Evolutionary conservation across 495 filamentous ascomycete species (phyloP).

Genomic region (Annulohypoxylon stygium): DNA sequence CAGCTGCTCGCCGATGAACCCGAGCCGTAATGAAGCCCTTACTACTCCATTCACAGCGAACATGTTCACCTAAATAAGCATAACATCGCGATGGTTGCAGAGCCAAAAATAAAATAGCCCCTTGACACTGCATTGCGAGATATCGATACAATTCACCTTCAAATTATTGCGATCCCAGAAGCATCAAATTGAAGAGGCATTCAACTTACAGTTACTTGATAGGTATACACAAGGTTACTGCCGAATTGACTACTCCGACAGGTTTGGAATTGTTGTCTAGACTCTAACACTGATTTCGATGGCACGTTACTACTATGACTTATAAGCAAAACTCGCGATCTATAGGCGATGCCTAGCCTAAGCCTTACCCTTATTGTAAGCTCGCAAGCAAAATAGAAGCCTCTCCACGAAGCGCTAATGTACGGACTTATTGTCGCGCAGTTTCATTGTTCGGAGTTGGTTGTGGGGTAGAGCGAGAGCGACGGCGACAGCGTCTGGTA

Average conservation of each 20-base stretch:
- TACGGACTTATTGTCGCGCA: conserved; percentile 24
- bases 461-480: conserved; percentile 1
- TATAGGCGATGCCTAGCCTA: neutral
- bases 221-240: neutral
- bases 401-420: conserved; percentile 20
- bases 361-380: conserved; percentile 28
- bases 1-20: too few species aligned
- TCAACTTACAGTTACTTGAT: too few species aligned
- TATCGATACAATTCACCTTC: too few species aligned
- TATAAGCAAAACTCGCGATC: neutral
- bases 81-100: too few species aligned
- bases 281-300: neutral
- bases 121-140: too few species aligned
- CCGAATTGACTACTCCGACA: neutral
- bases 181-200: neutral
- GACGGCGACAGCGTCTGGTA: too few species aligned
- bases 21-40: too few species aligned
- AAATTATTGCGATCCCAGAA: too few species aligned
- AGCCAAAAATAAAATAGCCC: too few species aligned
- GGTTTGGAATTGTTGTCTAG: neutral
- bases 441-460: neutral
- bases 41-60: too few species aligned
- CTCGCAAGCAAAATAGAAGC: neutral
- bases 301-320: conserved; percentile 19
- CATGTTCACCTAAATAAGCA: too few species aligned